Base-by-base conservation (phyloP, 129 eudicot genomes). In the Heracleum sosnowskyi region DNA sequence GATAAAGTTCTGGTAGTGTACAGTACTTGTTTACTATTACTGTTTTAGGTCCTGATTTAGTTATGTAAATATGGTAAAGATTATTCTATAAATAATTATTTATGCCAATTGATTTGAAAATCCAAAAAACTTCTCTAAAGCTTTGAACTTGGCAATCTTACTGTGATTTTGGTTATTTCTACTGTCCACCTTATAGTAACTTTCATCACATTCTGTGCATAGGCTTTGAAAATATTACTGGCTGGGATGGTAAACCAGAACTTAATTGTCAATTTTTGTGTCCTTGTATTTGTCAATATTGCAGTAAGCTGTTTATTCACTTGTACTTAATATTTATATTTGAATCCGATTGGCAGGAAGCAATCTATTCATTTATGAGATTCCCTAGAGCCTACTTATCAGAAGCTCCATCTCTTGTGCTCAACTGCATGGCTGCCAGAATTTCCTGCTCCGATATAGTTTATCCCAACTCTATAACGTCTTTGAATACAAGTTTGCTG, bases 321-420 rank as follows among this genome's bases (percentile, higher is more conserved):
- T 31, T 11, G 71, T 33, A 4, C 20, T 33, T 13, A 13, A 64
- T 64, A 29, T 28, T 64, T 36, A 36, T 12, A 40, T 41, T 13
- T 75, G 74, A 72, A 73, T 69, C 39, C 68, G 64, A 34, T 44
- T 83, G 22, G 47, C 92, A 93, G 98, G 89, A 77, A 41, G 78
- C 86, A 31, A 64, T 96, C 39, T 85, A 87, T 83, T 79, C 89
- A 5, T 90, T 96, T 82, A 74, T 89, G 83, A 92, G 97, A 80
- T 96, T 92, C 79, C 99, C 99, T 22, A 88, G 90, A 80, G 90
- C 85, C 64, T 78, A 76, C 69, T 69, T 88, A 13, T 53, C 86
- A 29, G 80, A 86, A 82, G 44, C 77, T 81, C 86, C 73, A 72
- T 82, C 90, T 18, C 8, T 84, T 53, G 69, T 63, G 45, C 79